phyloP scores from a whole-genome alignment of 768 basidiomycete species.

The Clathrus columnatus region DNA sequence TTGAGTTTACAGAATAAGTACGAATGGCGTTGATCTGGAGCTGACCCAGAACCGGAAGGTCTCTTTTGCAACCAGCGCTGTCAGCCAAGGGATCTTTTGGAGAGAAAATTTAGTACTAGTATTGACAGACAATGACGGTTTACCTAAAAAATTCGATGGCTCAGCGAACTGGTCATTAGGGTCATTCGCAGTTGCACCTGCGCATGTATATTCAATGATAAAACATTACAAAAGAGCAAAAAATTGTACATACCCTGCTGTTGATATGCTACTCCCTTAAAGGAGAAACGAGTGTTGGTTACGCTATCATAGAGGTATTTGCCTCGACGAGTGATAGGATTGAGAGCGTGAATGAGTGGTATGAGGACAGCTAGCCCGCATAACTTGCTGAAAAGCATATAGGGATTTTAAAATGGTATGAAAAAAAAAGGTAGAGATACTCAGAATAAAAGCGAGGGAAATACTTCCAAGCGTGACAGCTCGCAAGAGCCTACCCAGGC shows the following conservation, averaged over 20 bases:
- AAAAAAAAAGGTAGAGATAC: too few species aligned
- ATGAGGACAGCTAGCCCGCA: constrained; percentile 36
- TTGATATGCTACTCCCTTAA: too few species aligned
- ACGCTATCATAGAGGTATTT: constrained; percentile 83
- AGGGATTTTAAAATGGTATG: too few species aligned
- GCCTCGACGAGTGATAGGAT: constrained; percentile 59
- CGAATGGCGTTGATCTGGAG: constrained; percentile 77
- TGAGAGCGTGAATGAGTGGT: constrained; percentile 55
- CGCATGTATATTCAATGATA: background rate
- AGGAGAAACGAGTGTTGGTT: too few species aligned
- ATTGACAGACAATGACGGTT: background rate
- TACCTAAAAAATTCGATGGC: constrained; percentile 55
- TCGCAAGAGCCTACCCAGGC: too few species aligned
- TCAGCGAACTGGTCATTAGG: constrained; percentile 56
- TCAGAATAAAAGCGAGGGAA: too few species aligned
- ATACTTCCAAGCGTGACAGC: too few species aligned
- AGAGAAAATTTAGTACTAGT: background rate
- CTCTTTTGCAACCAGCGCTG: constrained; percentile 59
- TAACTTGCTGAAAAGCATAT: too few species aligned
- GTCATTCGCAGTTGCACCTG: constrained; percentile 32
- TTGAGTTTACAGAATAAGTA: constrained; percentile 75
- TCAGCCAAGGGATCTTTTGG: constrained; percentile 61
- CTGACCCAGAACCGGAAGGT: constrained; percentile 66
- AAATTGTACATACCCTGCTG: constrained; percentile 51
- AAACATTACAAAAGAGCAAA: background rate